Evolutionary conservation across 1,284 basidiomycete genomes (phyloP).

Genomic region (Kwoniella shivajii): DNA sequence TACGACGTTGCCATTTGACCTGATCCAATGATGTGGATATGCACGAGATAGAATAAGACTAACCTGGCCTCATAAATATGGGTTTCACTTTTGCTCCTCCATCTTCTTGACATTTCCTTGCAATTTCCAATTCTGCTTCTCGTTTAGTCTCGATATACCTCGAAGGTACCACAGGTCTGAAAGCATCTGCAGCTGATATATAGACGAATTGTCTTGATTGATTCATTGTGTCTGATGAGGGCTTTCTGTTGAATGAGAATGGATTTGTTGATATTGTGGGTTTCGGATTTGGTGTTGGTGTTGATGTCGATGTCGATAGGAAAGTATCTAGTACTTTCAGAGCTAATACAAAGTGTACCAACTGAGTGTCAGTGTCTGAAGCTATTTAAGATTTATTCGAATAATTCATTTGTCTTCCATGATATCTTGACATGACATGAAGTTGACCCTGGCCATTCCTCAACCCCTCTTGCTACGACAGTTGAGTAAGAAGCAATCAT

Average conservation of each 20-base stretch:
- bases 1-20: too few species aligned
- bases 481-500: not conserved
- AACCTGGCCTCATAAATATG: slow-evolving; percentile 82
- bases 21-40: not conserved
- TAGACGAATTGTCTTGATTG: slow-evolving; percentile 79
- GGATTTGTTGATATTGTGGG: not conserved
- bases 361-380: too few species aligned
- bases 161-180: slow-evolving; percentile 78
- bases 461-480: too few species aligned
- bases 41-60: slow-evolving; percentile 39
- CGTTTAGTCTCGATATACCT: slow-evolving; percentile 89
- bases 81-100: slow-evolving; percentile 57
- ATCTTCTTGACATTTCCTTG: slow-evolving; percentile 22
- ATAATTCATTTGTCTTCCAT: too few species aligned
- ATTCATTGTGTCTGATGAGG: too few species aligned
- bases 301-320: slow-evolving; percentile 43
- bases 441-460: too few species aligned
- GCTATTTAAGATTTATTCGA: too few species aligned
- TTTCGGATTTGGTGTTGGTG: slow-evolving; percentile 19
- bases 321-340: slow-evolving; percentile 74
- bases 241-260: too few species aligned
- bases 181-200: slow-evolving; percentile 92
- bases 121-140: slow-evolving; percentile 76
- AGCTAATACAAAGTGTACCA: slow-evolving; percentile 55
- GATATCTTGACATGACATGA: too few species aligned